Evolutionary conservation across 2,329 filamentous ascomycete species (phyloP), one percentile per base, ranked within the genome.

Genomic region (Blastomyces gilchristii): DNA sequence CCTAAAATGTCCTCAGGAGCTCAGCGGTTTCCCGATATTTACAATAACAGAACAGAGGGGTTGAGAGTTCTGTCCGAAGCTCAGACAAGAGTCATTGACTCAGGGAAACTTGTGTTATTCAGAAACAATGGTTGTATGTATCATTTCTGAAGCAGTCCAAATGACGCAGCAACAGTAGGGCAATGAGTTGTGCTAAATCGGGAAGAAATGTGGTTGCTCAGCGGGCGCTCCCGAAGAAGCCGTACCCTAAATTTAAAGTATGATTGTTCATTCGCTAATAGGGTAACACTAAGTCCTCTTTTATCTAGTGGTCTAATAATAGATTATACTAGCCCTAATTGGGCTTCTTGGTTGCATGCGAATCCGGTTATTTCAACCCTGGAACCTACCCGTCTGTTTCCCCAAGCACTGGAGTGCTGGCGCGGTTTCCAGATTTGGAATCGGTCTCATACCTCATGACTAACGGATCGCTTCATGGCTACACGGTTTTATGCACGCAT

Each of bases 211-310:
- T 59, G 57, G 57, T n/a, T 31, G 41, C n/a, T 7, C 45, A 22
- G 37, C 18, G 57, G 57, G 34, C 25, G 16, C 25, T 59, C 28
- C 57, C 57, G 57, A 59, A 31, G 22, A 59, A 59, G 57, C 41
- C 57, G 43, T 43, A 59, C 28, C 22, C 41, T 49, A 57, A 59
- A 59, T 47, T 3, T 41, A 25, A 8, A 37, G 2, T 5, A 34
- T 14, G 22, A 7, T n/a, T 25, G 12, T 6, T 11, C 18, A 61
- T 61, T 61, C 31, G 59, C 11, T 60, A 31, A 25, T 22, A 12
- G 18, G n/a, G n/a, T 22, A 22, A 22, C n/a, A 4, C 28, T 31
- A 31, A 53, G 59, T 14, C 2, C 7, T 6, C 25, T 14, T 60
- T 60, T 43, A 8, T 22, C 41, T 16, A 49, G 18, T 11, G 9